Conservation (phyloP, 2,329 filamentous ascomycete genomes). For the Botryotinia narcissicola region DNA sequence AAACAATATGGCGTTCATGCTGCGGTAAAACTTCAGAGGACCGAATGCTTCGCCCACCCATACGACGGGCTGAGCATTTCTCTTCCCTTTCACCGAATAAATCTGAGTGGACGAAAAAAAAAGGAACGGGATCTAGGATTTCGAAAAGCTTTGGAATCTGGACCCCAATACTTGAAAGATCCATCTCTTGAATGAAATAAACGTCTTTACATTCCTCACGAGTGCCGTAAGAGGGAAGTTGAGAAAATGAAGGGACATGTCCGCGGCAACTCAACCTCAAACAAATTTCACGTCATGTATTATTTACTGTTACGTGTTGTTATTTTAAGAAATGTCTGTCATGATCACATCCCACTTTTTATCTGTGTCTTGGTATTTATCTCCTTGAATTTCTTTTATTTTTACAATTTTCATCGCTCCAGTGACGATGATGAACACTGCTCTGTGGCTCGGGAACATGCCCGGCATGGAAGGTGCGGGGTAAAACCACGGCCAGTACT, state of each 20-base stretch:
- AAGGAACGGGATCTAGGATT: background rate
- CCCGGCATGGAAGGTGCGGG: background rate
- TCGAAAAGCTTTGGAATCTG: background rate
- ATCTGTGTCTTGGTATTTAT: background rate
- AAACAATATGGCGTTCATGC: constrained; percentile 12
- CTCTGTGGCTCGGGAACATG: background rate
- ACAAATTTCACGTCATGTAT: background rate
- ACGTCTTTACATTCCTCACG: background rate
- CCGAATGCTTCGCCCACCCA: background rate
- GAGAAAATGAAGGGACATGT: background rate
- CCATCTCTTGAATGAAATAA: background rate
- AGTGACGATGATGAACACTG: background rate
- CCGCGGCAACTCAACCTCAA: background rate
- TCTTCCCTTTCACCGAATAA: constrained; percentile 8
- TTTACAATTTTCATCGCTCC: background rate
- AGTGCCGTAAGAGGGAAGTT: background rate
- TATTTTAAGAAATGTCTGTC: background rate
- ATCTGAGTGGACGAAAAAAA: background rate
- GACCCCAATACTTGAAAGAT: background rate
- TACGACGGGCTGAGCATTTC: constrained; percentile 9
- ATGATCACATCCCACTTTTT: background rate
- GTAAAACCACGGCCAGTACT: background rate
- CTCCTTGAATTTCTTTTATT: background rate
- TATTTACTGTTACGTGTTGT: background rate
- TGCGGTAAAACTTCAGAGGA: constrained; percentile 10